A percentile compares a stretch with the other conserved stretches of the same genome.
Evolutionary conservation across 2,329 filamentous ascomycete genomes (phyloP).

Genomic region (Neodidymelliopsis sp.): DNA sequence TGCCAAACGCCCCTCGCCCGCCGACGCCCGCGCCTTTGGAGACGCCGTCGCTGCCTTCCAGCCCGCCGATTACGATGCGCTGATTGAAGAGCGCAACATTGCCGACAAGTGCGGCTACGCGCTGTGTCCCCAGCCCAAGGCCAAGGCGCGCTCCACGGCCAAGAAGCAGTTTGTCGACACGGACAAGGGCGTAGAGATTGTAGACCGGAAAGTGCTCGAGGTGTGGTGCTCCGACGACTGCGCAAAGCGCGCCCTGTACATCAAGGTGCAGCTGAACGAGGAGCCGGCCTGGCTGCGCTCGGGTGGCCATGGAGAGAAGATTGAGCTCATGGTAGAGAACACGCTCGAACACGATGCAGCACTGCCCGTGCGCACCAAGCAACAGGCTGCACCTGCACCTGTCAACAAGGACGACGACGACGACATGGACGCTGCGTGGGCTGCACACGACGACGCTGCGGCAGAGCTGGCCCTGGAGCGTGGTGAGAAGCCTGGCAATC

Average conservation of each 20-base stretch:
- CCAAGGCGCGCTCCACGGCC: slow-evolving; percentile 58
- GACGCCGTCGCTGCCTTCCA: slow-evolving; percentile 75
- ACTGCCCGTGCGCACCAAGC: slow-evolving; percentile 42
- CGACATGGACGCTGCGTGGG: slow-evolving; percentile 43
- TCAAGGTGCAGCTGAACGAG: slow-evolving; percentile 87
- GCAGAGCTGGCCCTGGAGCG: slow-evolving; percentile 54
- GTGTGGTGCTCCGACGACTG: slow-evolving; percentile 88
- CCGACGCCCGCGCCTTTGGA: slow-evolving; percentile 72
- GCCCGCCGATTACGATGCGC: slow-evolving; percentile 85
- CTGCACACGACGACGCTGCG: slow-evolving; percentile 43
- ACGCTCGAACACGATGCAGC: slow-evolving; percentile 33
- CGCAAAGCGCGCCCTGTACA: slow-evolving; percentile 79
- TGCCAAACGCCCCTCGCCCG: slow-evolving; percentile 59
- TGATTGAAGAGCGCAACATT: slow-evolving; percentile 88
- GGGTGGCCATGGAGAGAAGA: slow-evolving; percentile 52
- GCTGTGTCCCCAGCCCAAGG: slow-evolving; percentile 73
- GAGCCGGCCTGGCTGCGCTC: slow-evolving; percentile 84
- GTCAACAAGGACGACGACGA: slow-evolving; percentile 38
- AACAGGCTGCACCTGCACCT: slow-evolving; percentile 7
- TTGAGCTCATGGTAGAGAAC: slow-evolving; percentile 52
- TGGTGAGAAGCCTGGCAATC: slow-evolving; percentile 49
- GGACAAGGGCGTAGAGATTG: slow-evolving; percentile 65
- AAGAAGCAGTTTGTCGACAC: slow-evolving; percentile 72
- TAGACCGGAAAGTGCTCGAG: slow-evolving; percentile 75
- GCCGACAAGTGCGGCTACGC: slow-evolving; percentile 83